Evolutionary conservation across 257 asterid genomes (phyloP).

Genomic region (Fraxinus cuspidata): DNA sequence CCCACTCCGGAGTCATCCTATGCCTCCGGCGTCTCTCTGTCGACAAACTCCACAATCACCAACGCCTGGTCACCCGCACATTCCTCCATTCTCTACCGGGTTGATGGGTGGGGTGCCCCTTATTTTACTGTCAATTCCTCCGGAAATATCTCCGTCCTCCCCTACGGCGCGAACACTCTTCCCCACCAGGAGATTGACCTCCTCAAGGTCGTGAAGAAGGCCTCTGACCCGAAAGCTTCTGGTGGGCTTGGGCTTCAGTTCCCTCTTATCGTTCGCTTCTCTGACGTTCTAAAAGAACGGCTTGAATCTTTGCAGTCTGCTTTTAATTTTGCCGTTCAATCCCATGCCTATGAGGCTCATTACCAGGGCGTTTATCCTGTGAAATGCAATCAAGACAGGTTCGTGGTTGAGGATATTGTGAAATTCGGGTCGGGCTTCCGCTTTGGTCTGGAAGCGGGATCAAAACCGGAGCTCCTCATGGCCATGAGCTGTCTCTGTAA

Average conservation of each 20-base stretch:
- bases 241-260: slow-evolving; percentile 89
- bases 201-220: slow-evolving; percentile 81
- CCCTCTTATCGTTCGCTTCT: slow-evolving; percentile 79
- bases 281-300: slow-evolving; percentile 76
- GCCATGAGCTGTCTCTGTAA: slow-evolving; percentile 88
- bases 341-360: slow-evolving; percentile 68
- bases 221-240: slow-evolving; percentile 56
- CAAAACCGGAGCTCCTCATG: slow-evolving; percentile 91
- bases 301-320: slow-evolving; percentile 72
- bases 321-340: slow-evolving; percentile 62
- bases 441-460: slow-evolving; percentile 94
- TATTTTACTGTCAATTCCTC: slow-evolving; percentile 75
- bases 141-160: slow-evolving; percentile 74
- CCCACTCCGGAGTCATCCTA: slow-evolving; percentile 45
- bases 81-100: slow-evolving; percentile 67
- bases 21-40: slow-evolving; percentile 35
- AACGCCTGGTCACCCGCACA: slow-evolving; percentile 66
- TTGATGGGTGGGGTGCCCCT: slow-evolving; percentile 95
- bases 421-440: slow-evolving; percentile 76
- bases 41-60: slow-evolving; percentile 32
- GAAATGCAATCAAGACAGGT: slow-evolving; percentile 89
- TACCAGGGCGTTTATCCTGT: slow-evolving; percentile 97
- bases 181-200: slow-evolving; percentile 91
- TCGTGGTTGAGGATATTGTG: slow-evolving; percentile 88
- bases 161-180: slow-evolving; percentile 63